These are phyloP conservation scores for Arabis alpina DNA, from an alignment of 345 rosid species.

Conservation along the genomic window DNA sequence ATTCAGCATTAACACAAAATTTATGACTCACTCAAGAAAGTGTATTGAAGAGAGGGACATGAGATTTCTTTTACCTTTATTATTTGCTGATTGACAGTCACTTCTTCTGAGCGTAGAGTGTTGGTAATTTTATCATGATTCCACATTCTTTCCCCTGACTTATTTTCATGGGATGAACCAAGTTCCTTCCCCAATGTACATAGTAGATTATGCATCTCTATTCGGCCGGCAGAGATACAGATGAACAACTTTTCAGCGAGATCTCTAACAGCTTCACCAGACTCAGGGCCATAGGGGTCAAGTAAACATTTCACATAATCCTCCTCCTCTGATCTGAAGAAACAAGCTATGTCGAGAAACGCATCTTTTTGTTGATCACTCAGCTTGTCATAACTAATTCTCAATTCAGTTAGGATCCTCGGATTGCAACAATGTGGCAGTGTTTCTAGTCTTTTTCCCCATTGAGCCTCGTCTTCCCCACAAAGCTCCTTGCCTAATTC, in stretches of 20 bases:
- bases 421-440: conserved; percentile 3
- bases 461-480: background rate
- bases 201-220: conserved; percentile 33
- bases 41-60: background rate
- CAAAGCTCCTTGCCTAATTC: conserved; percentile 31
- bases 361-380: conserved; percentile 1
- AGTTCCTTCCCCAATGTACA: conserved; percentile 29
- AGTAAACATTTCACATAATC: conserved; percentile 9
- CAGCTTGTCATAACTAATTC: conserved; percentile 38
- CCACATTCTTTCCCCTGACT: conserved; percentile 3
- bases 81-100: background rate
- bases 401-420: background rate
- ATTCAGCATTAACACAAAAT: background rate
- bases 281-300: background rate
- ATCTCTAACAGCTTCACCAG: background rate
- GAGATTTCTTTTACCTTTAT: conserved; percentile 1
- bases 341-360: conserved; percentile 50
- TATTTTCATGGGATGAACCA: background rate
- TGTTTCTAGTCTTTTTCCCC: conserved; percentile 28
- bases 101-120: background rate
- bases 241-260: conserved; percentile 41
- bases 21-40: background rate
- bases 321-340: conserved; percentile 2
- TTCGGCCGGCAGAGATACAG: background rate
- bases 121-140: background rate